A percentile compares a stretch with the other conserved stretches of the same genome.
Evolutionary conservation across 2,329 filamentous ascomycete genomes (phyloP).

Genomic region (Scedosporium apiospermum): DNA sequence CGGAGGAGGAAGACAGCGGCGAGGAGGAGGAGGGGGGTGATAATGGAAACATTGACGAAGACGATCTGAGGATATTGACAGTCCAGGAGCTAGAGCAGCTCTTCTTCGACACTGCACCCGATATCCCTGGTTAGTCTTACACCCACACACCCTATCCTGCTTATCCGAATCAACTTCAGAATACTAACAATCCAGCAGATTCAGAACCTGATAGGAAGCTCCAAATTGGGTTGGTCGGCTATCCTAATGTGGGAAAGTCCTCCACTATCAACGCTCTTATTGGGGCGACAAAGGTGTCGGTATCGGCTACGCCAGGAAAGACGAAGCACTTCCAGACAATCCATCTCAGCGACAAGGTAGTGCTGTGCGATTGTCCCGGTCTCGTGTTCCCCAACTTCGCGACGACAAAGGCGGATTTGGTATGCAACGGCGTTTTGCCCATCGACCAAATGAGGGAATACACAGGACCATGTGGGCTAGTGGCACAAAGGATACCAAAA

Average conservation of each 20-base stretch:
- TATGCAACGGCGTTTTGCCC: constrained; percentile 87
- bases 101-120: constrained; percentile 64
- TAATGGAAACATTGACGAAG: constrained; percentile 33
- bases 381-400: constrained; percentile 98
- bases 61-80: constrained; percentile 72
- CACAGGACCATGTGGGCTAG: constrained; percentile 74
- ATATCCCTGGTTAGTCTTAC: constrained; percentile 35
- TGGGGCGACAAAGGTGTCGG: constrained; percentile 95
- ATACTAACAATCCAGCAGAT: constrained; percentile 9
- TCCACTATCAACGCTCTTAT: constrained; percentile 99
- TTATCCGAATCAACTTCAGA: neutral
- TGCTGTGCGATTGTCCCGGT: constrained; percentile 96
- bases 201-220: constrained; percentile 53
- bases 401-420: constrained; percentile 89
- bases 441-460: constrained; percentile 95
- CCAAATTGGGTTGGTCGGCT: constrained; percentile 88
- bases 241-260: constrained; percentile 98
- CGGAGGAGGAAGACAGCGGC: constrained; percentile 22
- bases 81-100: constrained; percentile 87
- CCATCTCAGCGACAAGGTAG: constrained; percentile 78
- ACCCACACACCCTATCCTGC: neutral
- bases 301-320: constrained; percentile 94
- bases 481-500: constrained; percentile 78
- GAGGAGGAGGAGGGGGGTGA: constrained; percentile 14
- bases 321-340: constrained; percentile 99